Percentiles rank a stretch among this genome's conserved stretches.
phyloP scores from a whole-genome alignment of 495 filamentous ascomycete species.

The Penicillium coffeae region DNA sequence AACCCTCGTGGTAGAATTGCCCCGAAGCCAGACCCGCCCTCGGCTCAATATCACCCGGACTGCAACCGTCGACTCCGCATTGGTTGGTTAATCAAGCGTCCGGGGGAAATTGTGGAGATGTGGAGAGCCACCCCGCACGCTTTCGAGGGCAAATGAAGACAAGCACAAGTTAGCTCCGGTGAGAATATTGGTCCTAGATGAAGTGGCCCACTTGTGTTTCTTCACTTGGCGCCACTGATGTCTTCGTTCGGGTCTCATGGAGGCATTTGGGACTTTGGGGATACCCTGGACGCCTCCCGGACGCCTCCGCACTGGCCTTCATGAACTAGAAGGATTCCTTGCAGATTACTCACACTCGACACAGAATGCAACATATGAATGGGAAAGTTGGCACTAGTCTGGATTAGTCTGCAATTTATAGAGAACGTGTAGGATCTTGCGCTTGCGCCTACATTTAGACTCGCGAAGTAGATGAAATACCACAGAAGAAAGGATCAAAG shows the following conservation, averaged over 20 bases:
- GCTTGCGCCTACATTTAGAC: too few relatives aligned
- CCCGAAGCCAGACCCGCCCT: not conserved
- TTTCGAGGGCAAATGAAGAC: not conserved
- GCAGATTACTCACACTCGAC: too few relatives aligned
- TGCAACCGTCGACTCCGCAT: not conserved
- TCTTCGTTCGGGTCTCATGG: not conserved
- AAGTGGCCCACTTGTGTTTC: not conserved
- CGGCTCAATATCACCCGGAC: slow-evolving; percentile 1
- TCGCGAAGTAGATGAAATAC: not conserved
- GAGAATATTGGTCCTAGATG: not conserved
- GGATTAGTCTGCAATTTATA: too few relatives aligned
- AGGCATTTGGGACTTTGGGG: not conserved
- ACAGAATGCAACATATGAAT: too few relatives aligned
- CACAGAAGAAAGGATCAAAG: too few relatives aligned
- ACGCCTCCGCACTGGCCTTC: too few relatives aligned
- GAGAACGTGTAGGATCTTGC: too few relatives aligned
- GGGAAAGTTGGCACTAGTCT: too few relatives aligned
- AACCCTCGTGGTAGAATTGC: not conserved
- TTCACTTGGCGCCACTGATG: slow-evolving; percentile 3
- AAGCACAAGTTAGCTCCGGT: not conserved
- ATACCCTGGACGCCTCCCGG: not conserved
- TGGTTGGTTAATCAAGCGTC: slow-evolving; percentile 1
- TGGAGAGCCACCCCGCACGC: slow-evolving; percentile 1
- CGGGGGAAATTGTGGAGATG: slow-evolving; percentile 3
- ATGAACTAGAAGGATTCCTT: too few relatives aligned